Base-by-base conservation (phyloP, 768 basidiomycete species). In the Leccinellum luteum region DNA sequence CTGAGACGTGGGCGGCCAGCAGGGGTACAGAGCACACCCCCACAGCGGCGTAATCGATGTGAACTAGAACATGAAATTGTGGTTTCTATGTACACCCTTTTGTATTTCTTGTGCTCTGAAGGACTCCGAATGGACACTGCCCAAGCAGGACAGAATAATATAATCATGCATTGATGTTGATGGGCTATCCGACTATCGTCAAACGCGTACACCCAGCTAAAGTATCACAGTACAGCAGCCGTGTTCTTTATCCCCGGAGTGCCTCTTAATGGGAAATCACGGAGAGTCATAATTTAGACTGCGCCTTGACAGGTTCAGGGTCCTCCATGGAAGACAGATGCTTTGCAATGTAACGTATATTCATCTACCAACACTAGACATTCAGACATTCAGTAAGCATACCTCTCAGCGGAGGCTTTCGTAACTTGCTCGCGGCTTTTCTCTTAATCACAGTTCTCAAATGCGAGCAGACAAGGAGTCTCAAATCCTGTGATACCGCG, bases 401-500 rank as follows among this genome's bases (percentile, higher is more conserved):
- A 34, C 31, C 31, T 14, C 13, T 4, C 31, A 14, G 14, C 15
- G 34, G 15, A 35, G 7, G 34, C 34, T 35, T 35, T 35, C 34
- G 34, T 35, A 35, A 3, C 34, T 17, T 35, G 15, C 8, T 35
- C 35, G 7, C 9, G 17, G 8, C 15, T 35, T 34, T 34, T 35
- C 8, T 17, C 17, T 12, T 12, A 6, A 35, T 8, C 17, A 3
- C 15, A 35, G 15, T 3, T 35, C 35, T 35, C 35, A 35, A 35
- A 35, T 35, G 7, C 35, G 17, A 35, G 15, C 8, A 9, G 17
- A 35, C 17, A 35, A 17, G 17, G 34, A 64, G 60, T 3, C 69
- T 83, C 27, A 69, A 69, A 28, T 61, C 63, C 0, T 64, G 75
- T 1, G 71, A 79, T 31, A n/a, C 64, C 13, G 57, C 55, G 1